These are phyloP conservation scores for Colletotrichum costaricense DNA, from an alignment of 2,329 filamentous ascomycete genomes.

Conservation along the genomic window DNA sequence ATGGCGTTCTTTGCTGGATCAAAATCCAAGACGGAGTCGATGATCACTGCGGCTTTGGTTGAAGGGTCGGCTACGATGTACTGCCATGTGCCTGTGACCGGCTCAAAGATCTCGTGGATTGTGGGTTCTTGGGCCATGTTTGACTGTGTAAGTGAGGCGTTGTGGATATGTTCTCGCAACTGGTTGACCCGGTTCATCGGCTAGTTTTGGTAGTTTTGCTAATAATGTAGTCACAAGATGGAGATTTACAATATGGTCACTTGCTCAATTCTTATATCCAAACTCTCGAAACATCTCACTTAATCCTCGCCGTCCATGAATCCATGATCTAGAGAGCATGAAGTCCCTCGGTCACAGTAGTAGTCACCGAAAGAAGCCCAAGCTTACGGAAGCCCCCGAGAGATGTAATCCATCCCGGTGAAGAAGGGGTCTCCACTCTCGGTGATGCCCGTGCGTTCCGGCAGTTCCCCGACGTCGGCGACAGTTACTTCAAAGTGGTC, in stretches of 20 bases:
- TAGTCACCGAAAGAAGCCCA: conserved; percentile 6
- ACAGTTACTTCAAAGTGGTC: conserved; percentile 14
- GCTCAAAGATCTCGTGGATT: conserved; percentile 49
- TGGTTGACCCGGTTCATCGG: neutral
- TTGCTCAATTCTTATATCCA: neutral
- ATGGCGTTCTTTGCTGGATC: conserved; percentile 51
- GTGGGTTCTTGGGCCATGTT: conserved; percentile 41
- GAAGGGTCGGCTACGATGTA: conserved; percentile 63
- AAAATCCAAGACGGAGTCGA: conserved; percentile 69
- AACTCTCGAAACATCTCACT: neutral
- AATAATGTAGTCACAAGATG: too few species aligned
- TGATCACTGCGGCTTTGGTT: conserved; percentile 59
- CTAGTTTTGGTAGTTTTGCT: neutral
- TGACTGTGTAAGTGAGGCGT: neutral
- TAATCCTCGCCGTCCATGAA: neutral
- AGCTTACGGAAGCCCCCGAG: neutral
- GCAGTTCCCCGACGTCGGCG: conserved; percentile 26
- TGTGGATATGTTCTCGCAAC: neutral
- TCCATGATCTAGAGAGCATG: neutral
- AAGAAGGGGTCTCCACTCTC: conserved; percentile 5
- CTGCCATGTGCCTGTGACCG: conserved; percentile 61
- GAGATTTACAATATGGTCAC: neutral
- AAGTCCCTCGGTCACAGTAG: neutral
- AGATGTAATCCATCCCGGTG: conserved; percentile 8
- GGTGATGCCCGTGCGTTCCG: conserved; percentile 28